phyloP scores from a whole-genome alignment of 2,329 filamentous ascomycete genomes.

The Teratosphaeria nubilosa region DNA sequence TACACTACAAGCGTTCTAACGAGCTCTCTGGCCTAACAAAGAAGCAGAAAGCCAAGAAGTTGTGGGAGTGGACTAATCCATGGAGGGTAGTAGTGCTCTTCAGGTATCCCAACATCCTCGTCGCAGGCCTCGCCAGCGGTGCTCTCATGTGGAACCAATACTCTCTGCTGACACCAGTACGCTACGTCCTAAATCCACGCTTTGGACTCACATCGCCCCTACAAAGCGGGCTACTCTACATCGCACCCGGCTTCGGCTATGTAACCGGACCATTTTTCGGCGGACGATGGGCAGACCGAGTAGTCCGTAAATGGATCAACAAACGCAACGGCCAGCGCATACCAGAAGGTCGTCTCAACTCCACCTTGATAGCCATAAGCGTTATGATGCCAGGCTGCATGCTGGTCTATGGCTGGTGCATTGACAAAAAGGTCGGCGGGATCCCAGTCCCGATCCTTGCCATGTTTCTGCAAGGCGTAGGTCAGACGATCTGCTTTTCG shows the following conservation, averaged over 20 bases:
- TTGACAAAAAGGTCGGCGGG: slow-evolving; percentile 46
- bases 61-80: slow-evolving; percentile 58
- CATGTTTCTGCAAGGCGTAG: slow-evolving; percentile 66
- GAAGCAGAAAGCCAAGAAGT: slow-evolving; percentile 40
- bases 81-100: slow-evolving; percentile 54
- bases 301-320: slow-evolving; percentile 54
- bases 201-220: slow-evolving; percentile 58
- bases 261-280: slow-evolving; percentile 59
- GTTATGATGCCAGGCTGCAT: slow-evolving; percentile 51
- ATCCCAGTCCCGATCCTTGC: slow-evolving; percentile 56
- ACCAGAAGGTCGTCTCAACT: slow-evolving; percentile 58
- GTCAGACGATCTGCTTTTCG: slow-evolving; percentile 66
- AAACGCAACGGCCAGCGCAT: slow-evolving; percentile 49
- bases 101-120: slow-evolving; percentile 57
- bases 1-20: slow-evolving; percentile 52
- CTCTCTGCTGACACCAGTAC: slow-evolving; percentile 42
- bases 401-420: slow-evolving; percentile 58
- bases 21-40: slow-evolving; percentile 49
- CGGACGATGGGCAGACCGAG: slow-evolving; percentile 59
- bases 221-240: slow-evolving; percentile 61
- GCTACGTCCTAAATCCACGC: slow-evolving; percentile 64
- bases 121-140: slow-evolving; percentile 50
- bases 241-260: slow-evolving; percentile 63
- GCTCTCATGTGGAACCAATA: slow-evolving; percentile 57
- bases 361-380: slow-evolving; percentile 46